Conservation (phyloP, 2,329 filamentous ascomycete species). For the Diplocarpon mali region DNA sequence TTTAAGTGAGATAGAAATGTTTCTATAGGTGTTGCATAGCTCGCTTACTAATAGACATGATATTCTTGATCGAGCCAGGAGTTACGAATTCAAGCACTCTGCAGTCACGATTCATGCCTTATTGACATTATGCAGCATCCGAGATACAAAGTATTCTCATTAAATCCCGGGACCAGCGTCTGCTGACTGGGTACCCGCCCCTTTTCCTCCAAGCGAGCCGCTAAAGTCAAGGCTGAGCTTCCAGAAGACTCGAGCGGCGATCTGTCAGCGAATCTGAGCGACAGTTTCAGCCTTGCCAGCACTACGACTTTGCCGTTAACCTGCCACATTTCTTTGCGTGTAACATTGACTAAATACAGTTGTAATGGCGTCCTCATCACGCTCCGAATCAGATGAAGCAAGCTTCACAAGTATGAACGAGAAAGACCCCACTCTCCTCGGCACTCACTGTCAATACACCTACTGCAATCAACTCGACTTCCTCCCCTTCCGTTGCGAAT, state of each 20-base stretch:
- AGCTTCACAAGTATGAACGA: conserved; percentile 65
- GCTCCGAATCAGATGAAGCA: conserved; percentile 31
- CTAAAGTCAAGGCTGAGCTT: conserved; percentile 10
- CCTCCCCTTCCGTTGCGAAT: conserved; percentile 87
- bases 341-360: conserved; percentile 5
- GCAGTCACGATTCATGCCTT: too few species aligned
- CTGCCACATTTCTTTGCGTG: conserved; percentile 6
- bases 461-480: conserved; percentile 96
- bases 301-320: conserved; percentile 16
- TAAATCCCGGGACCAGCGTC: too few species aligned
- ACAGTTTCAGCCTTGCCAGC: conserved; percentile 19
- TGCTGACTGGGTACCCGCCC: background rate
- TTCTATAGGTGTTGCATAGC: too few species aligned
- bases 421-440: conserved; percentile 73
- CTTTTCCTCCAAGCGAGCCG: background rate
- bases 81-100: too few species aligned
- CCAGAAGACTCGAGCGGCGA: conserved; percentile 15
- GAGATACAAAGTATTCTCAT: too few species aligned
- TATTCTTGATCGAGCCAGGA: too few species aligned
- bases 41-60: too few species aligned
- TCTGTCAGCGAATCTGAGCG: conserved; percentile 9
- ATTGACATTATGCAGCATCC: too few species aligned
- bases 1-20: too few species aligned
- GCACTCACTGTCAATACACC: conserved; percentile 79
- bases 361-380: conserved; percentile 43